phyloP scores from a whole-genome alignment of 2,329 filamentous ascomycete genomes.

The Helotiales sp. region DNA sequence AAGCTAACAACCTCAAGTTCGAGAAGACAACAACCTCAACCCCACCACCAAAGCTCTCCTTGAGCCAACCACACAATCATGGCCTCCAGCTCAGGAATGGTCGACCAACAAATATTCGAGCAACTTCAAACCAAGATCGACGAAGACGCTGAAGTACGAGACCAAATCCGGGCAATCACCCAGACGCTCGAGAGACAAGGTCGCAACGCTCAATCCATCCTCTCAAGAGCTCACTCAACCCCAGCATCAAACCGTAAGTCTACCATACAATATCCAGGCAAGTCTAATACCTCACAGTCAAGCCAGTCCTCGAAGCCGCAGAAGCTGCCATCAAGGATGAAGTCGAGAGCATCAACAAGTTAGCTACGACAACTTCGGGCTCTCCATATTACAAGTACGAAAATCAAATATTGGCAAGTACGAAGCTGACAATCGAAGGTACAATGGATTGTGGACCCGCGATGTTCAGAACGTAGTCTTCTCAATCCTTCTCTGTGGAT shows the following conservation, averaged over 20 bases:
- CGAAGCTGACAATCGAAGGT: constrained; percentile 42
- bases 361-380: constrained; percentile 73
- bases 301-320: constrained; percentile 67
- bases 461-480: constrained; percentile 77
- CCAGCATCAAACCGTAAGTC: constrained; percentile 61
- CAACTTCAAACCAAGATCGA: constrained; percentile 87
- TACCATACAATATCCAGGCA: background rate
- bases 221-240: constrained; percentile 89
- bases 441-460: constrained; percentile 84
- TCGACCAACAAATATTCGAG: constrained; percentile 78
- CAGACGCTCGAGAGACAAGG: constrained; percentile 83
- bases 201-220: constrained; percentile 75
- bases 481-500: constrained; percentile 61
- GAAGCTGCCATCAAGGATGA: constrained; percentile 71
- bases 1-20: background rate
- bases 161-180: constrained; percentile 79
- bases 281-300: constrained; percentile 50
- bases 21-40: background rate
- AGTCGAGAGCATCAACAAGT: constrained; percentile 66
- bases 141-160: constrained; percentile 77
- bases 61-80: constrained; percentile 5
- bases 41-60: background rate
- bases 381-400: constrained; percentile 93
- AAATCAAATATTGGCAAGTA: background rate
- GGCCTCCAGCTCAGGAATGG: constrained; percentile 26